phyloP scores from a whole-genome alignment of 106 monocot genomes.

The Phalaenopsis equestris region DNA sequence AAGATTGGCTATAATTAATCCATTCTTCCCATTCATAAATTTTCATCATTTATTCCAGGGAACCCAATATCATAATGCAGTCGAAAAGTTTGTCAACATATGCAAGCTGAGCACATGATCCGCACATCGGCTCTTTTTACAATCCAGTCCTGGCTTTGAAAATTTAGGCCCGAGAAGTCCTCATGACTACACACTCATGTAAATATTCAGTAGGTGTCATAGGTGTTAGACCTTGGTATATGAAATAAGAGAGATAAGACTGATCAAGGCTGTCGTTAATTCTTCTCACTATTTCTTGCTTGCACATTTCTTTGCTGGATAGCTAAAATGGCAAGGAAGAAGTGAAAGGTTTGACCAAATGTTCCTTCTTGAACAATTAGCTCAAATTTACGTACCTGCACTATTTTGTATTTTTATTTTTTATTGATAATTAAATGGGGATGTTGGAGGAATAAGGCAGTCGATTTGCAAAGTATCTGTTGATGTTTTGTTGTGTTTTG shows the following conservation, averaged over 20 bases:
- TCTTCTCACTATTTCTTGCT: too few species aligned
- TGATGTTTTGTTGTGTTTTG: too few species aligned
- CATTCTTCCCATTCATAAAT: neutral
- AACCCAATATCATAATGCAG: constrained; percentile 89
- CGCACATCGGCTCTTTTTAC: neutral
- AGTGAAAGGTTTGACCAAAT: neutral
- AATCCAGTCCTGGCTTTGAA: neutral
- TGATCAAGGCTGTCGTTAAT: too few species aligned
- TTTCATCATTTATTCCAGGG: constrained; percentile 38
- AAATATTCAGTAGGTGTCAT: too few species aligned
- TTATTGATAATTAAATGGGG: too few species aligned
- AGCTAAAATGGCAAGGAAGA: neutral
- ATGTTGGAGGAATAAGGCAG: too few species aligned
- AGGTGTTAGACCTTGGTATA: too few species aligned
- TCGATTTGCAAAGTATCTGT: too few species aligned
- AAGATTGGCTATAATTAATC: neutral
- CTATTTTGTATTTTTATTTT: neutral
- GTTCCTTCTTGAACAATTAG: neutral
- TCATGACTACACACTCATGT: neutral
- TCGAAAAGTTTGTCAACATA: constrained; percentile 73
- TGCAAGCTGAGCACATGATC: constrained; percentile 79
- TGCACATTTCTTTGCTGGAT: neutral
- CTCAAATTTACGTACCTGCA: neutral
- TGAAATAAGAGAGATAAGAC: too few species aligned
- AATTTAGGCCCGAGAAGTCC: neutral